A percentile compares a stretch with the other conserved stretches of the same genome.
phyloP scores from a whole-genome alignment of 2,329 filamentous ascomycete species.

The Lizonia empirigonia region DNA sequence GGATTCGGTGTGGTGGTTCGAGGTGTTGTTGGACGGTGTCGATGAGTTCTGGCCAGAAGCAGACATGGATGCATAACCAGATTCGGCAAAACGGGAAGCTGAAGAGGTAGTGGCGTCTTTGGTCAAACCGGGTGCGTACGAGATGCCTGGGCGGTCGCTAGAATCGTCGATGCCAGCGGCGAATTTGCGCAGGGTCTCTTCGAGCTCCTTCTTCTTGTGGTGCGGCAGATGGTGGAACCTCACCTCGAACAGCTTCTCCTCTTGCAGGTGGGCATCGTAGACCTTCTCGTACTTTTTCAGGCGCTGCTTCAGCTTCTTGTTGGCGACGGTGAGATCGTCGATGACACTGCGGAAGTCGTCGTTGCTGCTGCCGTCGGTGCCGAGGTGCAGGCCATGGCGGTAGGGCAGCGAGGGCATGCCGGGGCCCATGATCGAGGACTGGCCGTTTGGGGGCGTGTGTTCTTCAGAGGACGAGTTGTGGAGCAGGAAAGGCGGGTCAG shows the following conservation, averaged over 20 bases:
- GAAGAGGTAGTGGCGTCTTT: slow-evolving; percentile 67
- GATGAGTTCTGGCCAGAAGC: slow-evolving; percentile 54
- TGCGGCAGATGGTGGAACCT: slow-evolving; percentile 75
- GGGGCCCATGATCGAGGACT: no score
- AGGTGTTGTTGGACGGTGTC: slow-evolving; percentile 36
- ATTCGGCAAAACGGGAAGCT: slow-evolving; percentile 56
- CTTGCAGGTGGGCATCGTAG: slow-evolving; percentile 68
- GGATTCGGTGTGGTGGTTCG: slow-evolving; percentile 33
- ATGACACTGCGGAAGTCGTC: slow-evolving; percentile 84
- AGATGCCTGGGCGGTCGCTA: slow-evolving; percentile 26
- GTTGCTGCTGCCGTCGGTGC: slow-evolving; percentile 62
- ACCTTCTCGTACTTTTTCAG: slow-evolving; percentile 72
- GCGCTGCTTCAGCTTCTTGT: slow-evolving; percentile 76
- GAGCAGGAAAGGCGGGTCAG: slow-evolving; percentile 53
- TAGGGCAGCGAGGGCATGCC: slow-evolving; percentile 31
- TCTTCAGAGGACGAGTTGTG: slow-evolving; percentile 53
- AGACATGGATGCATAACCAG: slow-evolving; percentile 67
- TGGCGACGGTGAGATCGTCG: slow-evolving; percentile 84
- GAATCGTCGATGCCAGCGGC: slow-evolving; percentile 64
- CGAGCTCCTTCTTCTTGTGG: slow-evolving; percentile 76
- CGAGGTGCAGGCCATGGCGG: slow-evolving; percentile 43
- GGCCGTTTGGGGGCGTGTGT: slow-evolving; percentile 47
- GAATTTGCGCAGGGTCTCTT: slow-evolving; percentile 74
- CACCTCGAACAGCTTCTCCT: slow-evolving; percentile 83
- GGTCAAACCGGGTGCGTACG: slow-evolving; percentile 55